Conservation (phyloP, 805 yeast genomes). For the Ogataea methanolica region DNA sequence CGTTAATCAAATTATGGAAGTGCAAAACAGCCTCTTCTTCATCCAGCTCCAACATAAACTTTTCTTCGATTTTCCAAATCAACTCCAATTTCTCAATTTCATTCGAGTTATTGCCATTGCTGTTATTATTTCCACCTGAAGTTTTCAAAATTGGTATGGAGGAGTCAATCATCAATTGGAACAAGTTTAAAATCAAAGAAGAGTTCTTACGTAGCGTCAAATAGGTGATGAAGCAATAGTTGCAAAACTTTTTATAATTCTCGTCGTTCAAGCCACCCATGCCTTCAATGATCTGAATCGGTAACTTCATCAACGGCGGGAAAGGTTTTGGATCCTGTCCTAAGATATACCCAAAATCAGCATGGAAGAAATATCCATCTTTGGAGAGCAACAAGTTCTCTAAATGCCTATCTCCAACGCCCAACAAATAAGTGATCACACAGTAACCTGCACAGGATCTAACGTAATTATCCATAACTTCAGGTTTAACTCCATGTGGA, state of each 20-base stretch:
- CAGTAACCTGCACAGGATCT: constrained; percentile 97
- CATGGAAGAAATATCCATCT: constrained; percentile 92
- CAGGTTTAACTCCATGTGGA: constrained; percentile 47
- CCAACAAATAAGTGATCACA: constrained; percentile 88
- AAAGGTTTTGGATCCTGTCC: constrained; percentile 98
- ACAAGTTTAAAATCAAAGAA: constrained; percentile 81
- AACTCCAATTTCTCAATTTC: constrained; percentile 78
- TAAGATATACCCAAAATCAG: constrained; percentile 93
- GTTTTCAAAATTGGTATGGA: constrained; percentile 82
- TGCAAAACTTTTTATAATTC: constrained; percentile 80
- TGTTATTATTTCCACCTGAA: constrained; percentile 11
- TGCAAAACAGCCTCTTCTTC: constrained; percentile 96
- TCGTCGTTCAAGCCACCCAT: constrained; percentile 92
- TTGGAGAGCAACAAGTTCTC: constrained; percentile 77
- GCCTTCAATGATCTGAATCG: constrained; percentile 94
- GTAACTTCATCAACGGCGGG: constrained; percentile 97
- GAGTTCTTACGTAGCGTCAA: constrained; percentile 87
- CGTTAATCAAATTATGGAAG: constrained; percentile 90
- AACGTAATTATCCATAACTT: constrained; percentile 89
- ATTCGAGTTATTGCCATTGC: constrained; percentile 13
- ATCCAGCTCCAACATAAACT: constrained; percentile 86
- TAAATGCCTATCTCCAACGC: constrained; percentile 96
- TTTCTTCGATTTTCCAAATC: constrained; percentile 86
- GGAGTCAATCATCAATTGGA: constrained; percentile 91
- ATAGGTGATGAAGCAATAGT: constrained; percentile 92